A percentile compares a stretch with the other conserved stretches of the same genome.
These are phyloP conservation scores for Colletotrichum echinochloae DNA, from an alignment of 2,329 filamentous ascomycete genomes.

Conservation along the genomic window DNA sequence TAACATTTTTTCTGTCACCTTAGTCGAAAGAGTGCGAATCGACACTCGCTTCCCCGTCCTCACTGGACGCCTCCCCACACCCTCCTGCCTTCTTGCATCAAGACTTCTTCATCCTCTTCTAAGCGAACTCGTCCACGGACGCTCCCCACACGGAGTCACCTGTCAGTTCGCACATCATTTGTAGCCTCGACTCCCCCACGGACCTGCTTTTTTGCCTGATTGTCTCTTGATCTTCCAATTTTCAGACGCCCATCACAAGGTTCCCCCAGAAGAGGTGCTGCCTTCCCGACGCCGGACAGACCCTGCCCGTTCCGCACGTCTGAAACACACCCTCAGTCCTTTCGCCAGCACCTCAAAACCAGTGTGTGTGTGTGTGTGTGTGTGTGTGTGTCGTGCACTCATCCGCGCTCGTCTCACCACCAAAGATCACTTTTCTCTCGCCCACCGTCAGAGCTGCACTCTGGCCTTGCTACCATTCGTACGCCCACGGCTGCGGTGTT, in stretches of 20 bases:
- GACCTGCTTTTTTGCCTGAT: slow-evolving; percentile 41
- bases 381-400: slow-evolving; percentile 38
- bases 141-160: slow-evolving; percentile 31
- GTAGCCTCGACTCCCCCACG: slow-evolving; percentile 13
- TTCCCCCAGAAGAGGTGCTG: slow-evolving; percentile 33
- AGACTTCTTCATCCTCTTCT: not conserved
- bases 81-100: slow-evolving; percentile 9
- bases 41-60: not conserved
- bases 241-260: slow-evolving; percentile 40
- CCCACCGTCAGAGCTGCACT: slow-evolving; percentile 24
- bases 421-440: slow-evolving; percentile 23
- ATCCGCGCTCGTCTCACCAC: slow-evolving; percentile 36
- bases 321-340: slow-evolving; percentile 57
- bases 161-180: slow-evolving; percentile 41
- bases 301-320: slow-evolving; percentile 49
- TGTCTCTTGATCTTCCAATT: slow-evolving; percentile 43
- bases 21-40: not conserved
- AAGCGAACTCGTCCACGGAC: slow-evolving; percentile 21
- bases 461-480: slow-evolving; percentile 4
- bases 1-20: not conserved
- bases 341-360: slow-evolving; percentile 35
- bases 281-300: slow-evolving; percentile 40
- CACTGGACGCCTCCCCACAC: not conserved
- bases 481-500: slow-evolving; percentile 21
- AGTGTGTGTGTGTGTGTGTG: too few species aligned